phyloP scores from a whole-genome alignment of 2,329 filamentous ascomycete species.

The Aspergillaceae sp. region DNA sequence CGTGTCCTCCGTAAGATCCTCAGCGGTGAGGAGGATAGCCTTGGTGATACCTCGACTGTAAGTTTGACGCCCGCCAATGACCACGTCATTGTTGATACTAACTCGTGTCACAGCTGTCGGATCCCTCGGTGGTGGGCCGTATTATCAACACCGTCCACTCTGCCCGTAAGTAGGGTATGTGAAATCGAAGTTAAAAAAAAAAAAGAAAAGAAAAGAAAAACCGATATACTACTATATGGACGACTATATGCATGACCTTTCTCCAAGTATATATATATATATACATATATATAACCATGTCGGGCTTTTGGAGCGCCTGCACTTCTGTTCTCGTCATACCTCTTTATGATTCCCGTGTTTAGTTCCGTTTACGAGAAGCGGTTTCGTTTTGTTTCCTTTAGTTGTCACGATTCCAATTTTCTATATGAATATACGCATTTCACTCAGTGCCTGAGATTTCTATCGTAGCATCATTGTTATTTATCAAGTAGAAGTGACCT shows the following conservation, averaged over 20 bases:
- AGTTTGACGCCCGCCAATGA: too few relatives aligned
- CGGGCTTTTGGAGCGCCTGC: neutral
- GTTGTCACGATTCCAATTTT: too few relatives aligned
- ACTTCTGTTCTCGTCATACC: neutral
- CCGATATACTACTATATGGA: slow-evolving; percentile 1
- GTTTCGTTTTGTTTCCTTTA: too few relatives aligned
- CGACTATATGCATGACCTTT: neutral
- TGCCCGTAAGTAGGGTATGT: slow-evolving; percentile 17
- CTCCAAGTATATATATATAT: neutral
- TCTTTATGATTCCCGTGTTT: too few relatives aligned
- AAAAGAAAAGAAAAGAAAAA: slow-evolving; percentile 1
- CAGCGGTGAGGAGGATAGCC: slow-evolving; percentile 91
- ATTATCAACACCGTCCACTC: slow-evolving; percentile 74
- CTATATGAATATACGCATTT: too few relatives aligned
- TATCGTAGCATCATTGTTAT: too few relatives aligned
- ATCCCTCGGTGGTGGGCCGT: slow-evolving; percentile 79
- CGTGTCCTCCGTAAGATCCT: slow-evolving; percentile 95
- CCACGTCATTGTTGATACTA: too few relatives aligned
- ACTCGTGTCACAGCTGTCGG: slow-evolving; percentile 52
- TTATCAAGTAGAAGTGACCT: too few relatives aligned
- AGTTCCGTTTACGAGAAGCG: too few relatives aligned
- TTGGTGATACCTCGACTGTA: slow-evolving; percentile 76
- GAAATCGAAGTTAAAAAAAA: slow-evolving; percentile 2
- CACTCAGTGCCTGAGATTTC: too few relatives aligned
- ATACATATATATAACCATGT: too few relatives aligned